Evolutionary conservation across 805 yeast species (phyloP).

Genomic region (Zygosaccharomyces siamensis): DNA sequence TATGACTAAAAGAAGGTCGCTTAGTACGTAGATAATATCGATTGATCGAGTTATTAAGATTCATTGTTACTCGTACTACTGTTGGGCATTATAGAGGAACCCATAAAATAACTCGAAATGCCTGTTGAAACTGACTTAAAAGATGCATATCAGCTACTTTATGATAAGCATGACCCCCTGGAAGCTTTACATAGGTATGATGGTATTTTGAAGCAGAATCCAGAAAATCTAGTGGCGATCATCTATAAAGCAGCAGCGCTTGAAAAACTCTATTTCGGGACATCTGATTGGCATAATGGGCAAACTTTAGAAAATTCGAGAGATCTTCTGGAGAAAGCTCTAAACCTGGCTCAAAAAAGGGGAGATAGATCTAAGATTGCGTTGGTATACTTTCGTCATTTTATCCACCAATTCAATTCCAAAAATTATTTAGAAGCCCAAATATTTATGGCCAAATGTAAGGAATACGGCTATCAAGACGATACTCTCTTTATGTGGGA

Average conservation of each 20-base stretch:
- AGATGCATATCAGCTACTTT: constrained; percentile 40
- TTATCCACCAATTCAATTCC: constrained; percentile 43
- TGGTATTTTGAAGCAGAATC: constrained; percentile 39
- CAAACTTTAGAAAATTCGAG: constrained; percentile 41
- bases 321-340: constrained; percentile 36
- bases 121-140: constrained; percentile 36
- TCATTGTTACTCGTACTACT: neutral
- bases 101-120: constrained; percentile 19
- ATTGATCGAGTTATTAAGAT: neutral
- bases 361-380: constrained; percentile 47
- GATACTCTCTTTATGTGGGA: constrained; percentile 47
- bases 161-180: constrained; percentile 43
- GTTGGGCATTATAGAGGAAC: neutral
- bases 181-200: constrained; percentile 43
- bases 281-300: constrained; percentile 41
- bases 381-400: constrained; percentile 45
- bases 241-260: constrained; percentile 47
- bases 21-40: neutral
- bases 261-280: constrained; percentile 39
- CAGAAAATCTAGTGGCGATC: constrained; percentile 44
- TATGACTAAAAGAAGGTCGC: neutral
- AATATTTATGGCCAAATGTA: constrained; percentile 41
- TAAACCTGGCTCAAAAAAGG: constrained; percentile 41
- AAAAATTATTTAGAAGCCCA: constrained; percentile 42
- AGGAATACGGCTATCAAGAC: constrained; percentile 42